These are phyloP conservation scores for Syzygium oleosum DNA, from an alignment of 345 rosid genomes.

Conservation along the genomic window DNA sequence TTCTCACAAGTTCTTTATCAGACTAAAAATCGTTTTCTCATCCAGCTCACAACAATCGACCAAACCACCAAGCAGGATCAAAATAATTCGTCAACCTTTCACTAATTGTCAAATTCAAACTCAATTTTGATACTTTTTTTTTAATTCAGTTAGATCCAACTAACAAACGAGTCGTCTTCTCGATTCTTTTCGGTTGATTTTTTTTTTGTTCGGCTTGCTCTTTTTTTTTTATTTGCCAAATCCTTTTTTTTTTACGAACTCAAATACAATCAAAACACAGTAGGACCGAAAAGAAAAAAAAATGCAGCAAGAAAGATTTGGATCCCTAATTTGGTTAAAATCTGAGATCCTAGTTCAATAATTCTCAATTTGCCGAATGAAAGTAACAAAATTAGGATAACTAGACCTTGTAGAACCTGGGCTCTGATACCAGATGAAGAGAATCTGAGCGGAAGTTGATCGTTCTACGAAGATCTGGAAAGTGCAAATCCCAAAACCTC, in stretches of 20 bases:
- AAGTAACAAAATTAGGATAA: background rate
- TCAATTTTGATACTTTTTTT: background rate
- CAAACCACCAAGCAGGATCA: background rate
- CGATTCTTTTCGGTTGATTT: too few species aligned
- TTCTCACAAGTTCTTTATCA: background rate
- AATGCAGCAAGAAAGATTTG: background rate
- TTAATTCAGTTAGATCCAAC: too few species aligned
- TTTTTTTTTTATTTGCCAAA: background rate
- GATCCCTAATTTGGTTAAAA: background rate
- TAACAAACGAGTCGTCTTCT: too few species aligned
- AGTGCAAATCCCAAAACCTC: background rate
- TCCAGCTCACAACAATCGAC: too few species aligned
- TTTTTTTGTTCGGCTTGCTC: background rate
- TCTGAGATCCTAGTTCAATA: background rate
- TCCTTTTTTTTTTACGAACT: too few species aligned
- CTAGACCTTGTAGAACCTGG: background rate
- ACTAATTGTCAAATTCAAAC: background rate
- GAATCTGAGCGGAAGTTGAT: too few species aligned
- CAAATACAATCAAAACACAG: too few species aligned
- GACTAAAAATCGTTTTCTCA: background rate
- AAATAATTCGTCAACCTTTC: rapidly evolving
- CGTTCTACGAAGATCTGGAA: rapidly evolving
- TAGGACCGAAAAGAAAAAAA: too few species aligned
- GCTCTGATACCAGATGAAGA: too few species aligned
- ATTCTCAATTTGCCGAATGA: too few species aligned